Evolutionary conservation across 2,329 filamentous ascomycete species (phyloP).

Genomic region (Calonectria fujianensis): DNA sequence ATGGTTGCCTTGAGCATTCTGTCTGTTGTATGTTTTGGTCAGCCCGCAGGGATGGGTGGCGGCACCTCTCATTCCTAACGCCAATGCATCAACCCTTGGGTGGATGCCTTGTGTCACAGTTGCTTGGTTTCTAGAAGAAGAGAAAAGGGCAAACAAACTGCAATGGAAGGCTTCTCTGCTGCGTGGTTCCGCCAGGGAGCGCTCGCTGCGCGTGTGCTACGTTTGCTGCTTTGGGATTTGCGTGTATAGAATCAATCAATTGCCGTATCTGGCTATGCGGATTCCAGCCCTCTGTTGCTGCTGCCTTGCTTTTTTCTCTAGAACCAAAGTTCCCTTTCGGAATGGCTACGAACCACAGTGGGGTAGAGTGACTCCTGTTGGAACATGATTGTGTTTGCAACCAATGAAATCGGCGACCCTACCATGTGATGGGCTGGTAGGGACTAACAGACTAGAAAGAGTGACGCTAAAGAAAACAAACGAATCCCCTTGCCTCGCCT

Average conservation of each 20-base stretch:
- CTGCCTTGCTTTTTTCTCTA: neutral
- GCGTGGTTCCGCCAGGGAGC: neutral
- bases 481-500: neutral
- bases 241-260: neutral
- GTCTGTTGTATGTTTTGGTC: conserved; percentile 25
- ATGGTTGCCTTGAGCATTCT: conserved; percentile 35
- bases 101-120: neutral
- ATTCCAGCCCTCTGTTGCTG: neutral
- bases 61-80: conserved; percentile 20
- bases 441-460: neutral
- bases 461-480: neutral
- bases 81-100: neutral
- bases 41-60: conserved; percentile 28
- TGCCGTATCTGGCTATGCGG: neutral
- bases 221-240: neutral
- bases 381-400: neutral
- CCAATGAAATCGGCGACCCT: neutral
- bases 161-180: neutral
- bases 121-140: neutral
- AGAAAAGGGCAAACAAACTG: neutral
- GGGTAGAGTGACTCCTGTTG: neutral
- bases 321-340: conserved; percentile 2
- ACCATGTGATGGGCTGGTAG: conserved; percentile 19
- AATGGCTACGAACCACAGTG: conserved; percentile 17
- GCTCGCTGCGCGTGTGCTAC: neutral